These are phyloP conservation scores for Daldinia caldariorum DNA, from an alignment of 495 filamentous ascomycete genomes.

Conservation along the genomic window DNA sequence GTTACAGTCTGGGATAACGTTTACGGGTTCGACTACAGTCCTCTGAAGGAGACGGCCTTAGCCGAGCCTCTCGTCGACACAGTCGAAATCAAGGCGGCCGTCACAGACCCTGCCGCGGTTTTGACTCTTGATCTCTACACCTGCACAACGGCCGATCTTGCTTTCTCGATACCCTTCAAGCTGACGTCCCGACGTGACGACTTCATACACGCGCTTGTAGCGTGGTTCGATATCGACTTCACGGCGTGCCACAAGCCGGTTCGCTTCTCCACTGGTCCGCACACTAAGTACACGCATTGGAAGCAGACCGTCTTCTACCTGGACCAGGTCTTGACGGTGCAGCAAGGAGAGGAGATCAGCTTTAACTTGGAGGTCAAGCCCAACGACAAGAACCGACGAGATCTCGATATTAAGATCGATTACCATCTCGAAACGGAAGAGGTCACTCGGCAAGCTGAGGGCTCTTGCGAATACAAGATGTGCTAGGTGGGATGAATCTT, in stretches of 20 bases:
- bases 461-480: constrained; percentile 89
- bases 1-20: constrained; percentile 79
- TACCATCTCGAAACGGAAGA: constrained; percentile 84
- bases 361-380: constrained; percentile 83
- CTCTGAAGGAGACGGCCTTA: constrained; percentile 74
- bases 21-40: constrained; percentile 80
- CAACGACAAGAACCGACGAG: constrained; percentile 91
- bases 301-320: constrained; percentile 95
- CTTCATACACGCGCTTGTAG: constrained; percentile 93
- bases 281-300: constrained; percentile 94
- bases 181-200: constrained; percentile 81
- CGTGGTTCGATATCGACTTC: constrained; percentile 99
- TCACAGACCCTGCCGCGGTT: constrained; percentile 75
- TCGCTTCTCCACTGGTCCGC: constrained; percentile 84
- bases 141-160: constrained; percentile 69
- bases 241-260: constrained; percentile 91
- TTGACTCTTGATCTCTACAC: constrained; percentile 79
- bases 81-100: constrained; percentile 76
- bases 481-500: constrained; percentile 54
- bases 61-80: constrained; percentile 78
- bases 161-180: constrained; percentile 71
- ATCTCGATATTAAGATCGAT: constrained; percentile 88
- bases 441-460: constrained; percentile 70
- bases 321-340: constrained; percentile 82
- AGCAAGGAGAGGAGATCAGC: constrained; percentile 76